A percentile compares a stretch with the other conserved stretches of the same genome.
These are phyloP conservation scores for Capronia coronata DNA, from an alignment of 2,329 filamentous ascomycete genomes.

Conservation along the genomic window DNA sequence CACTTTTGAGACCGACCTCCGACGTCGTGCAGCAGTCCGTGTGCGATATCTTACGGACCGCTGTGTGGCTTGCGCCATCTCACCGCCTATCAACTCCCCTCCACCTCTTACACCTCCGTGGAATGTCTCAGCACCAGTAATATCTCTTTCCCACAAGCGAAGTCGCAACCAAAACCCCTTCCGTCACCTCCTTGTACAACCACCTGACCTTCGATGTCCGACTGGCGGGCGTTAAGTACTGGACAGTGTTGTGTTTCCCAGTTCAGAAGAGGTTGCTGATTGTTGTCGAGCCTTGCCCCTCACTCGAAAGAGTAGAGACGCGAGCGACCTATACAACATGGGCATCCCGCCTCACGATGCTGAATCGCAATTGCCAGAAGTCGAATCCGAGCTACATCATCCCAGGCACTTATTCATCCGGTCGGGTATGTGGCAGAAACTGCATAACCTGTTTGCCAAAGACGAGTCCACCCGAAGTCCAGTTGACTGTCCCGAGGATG, in stretches of 20 bases:
- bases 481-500: constrained; percentile 17
- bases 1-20: not conserved
- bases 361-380: constrained; percentile 14
- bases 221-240: constrained; percentile 8
- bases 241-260: constrained; percentile 13
- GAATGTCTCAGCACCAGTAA: constrained; percentile 21
- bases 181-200: constrained; percentile 17
- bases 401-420: constrained; percentile 27
- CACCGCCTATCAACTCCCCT: constrained; percentile 11
- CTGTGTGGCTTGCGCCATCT: constrained; percentile 8
- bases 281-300: constrained; percentile 16
- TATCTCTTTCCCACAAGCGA: constrained; percentile 1
- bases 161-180: constrained; percentile 6
- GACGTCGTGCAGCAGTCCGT: not conserved
- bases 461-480: constrained; percentile 20
- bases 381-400: constrained; percentile 21
- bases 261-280: constrained; percentile 19
- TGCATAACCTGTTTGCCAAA: constrained; percentile 29
- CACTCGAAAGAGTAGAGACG: constrained; percentile 10
- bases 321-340: constrained; percentile 22
- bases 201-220: constrained; percentile 20
- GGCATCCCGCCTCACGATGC: constrained; percentile 25
- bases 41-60: not conserved
- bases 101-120: constrained; percentile 8
- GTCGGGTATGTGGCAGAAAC: constrained; percentile 43